These are phyloP conservation scores for Beauveria asiatica DNA, from an alignment of 2,329 filamentous ascomycete genomes.

Conservation along the genomic window DNA sequence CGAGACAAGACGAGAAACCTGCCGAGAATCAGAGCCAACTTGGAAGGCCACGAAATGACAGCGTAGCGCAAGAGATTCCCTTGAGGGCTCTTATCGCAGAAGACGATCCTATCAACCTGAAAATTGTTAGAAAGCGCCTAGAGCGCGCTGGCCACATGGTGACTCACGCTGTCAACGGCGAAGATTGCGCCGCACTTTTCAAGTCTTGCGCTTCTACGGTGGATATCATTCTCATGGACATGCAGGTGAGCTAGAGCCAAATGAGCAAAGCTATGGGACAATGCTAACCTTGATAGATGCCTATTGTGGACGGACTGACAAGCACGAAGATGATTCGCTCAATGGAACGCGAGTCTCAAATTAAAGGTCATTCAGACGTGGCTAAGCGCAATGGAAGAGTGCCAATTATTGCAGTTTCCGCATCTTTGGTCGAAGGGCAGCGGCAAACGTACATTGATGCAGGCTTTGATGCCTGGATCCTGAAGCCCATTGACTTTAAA, in stretches of 20 bases:
- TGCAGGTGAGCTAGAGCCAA: conserved; percentile 57
- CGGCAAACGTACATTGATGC: conserved; percentile 61
- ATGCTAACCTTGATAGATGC: conserved; percentile 54
- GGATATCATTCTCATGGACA: conserved; percentile 84
- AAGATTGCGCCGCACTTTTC: conserved; percentile 70
- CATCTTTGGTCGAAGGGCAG: conserved; percentile 66
- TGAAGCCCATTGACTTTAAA: conserved; percentile 80
- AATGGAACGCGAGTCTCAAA: conserved; percentile 48
- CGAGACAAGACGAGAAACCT: not conserved
- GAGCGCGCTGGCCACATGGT: conserved; percentile 69
- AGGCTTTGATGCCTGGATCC: conserved; percentile 85
- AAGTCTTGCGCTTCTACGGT: conserved; percentile 53
- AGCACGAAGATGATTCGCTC: conserved; percentile 78
- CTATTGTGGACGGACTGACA: conserved; percentile 75
- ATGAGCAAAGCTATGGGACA: not conserved
- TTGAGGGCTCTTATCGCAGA: conserved; percentile 67
- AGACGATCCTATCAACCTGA: conserved; percentile 81
- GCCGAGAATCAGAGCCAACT: not conserved
- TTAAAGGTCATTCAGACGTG: conserved; percentile 46
- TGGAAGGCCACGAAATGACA: conserved; percentile 4
- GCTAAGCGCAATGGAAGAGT: conserved; percentile 56
- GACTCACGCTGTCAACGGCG: conserved; percentile 67
- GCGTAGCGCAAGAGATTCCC: conserved; percentile 14
- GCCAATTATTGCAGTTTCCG: conserved; percentile 81
- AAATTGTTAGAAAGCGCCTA: conserved; percentile 69